A percentile compares a stretch with the other conserved stretches of the same genome.
These are phyloP conservation scores for Hypoxylon sp. DNA, from an alignment of 2,329 filamentous ascomycete species.

Conservation along the genomic window DNA sequence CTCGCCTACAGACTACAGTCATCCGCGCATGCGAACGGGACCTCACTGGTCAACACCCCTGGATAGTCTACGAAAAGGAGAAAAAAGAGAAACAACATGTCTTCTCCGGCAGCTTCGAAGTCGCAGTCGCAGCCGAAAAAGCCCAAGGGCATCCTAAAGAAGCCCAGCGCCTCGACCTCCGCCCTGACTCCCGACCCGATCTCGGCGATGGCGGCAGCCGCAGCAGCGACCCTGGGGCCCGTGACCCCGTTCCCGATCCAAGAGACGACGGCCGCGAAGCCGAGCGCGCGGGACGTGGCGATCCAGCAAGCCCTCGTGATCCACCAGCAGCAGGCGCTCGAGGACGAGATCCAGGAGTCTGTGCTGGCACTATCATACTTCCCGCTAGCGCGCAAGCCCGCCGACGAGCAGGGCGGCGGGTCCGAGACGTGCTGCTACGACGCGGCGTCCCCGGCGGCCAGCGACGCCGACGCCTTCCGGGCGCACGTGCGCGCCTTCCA, in stretches of 20 bases:
- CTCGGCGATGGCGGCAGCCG: slow-evolving; percentile 48
- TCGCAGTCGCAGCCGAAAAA: slow-evolving; percentile 34
- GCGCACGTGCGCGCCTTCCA: slow-evolving; percentile 76
- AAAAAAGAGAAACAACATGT: too few relatives aligned
- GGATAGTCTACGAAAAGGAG: neutral
- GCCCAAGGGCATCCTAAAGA: slow-evolving; percentile 69
- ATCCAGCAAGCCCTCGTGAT: slow-evolving; percentile 83
- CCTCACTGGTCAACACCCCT: neutral
- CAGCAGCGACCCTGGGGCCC: neutral
- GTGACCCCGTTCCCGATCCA: slow-evolving; percentile 43
- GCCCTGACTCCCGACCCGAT: too few relatives aligned
- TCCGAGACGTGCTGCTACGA: too few relatives aligned
- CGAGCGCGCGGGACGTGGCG: slow-evolving; percentile 68
- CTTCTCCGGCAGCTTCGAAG: slow-evolving; percentile 43
- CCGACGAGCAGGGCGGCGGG: too few relatives aligned
- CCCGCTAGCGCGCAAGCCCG: slow-evolving; percentile 50
- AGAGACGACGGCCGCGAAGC: slow-evolving; percentile 36
- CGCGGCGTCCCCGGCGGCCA: slow-evolving; percentile 27
- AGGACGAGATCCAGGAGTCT: slow-evolving; percentile 74
- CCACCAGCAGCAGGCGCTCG: slow-evolving; percentile 81
- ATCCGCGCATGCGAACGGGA: neutral
- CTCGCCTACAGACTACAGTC: neutral
- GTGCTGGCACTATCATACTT: slow-evolving; percentile 75
- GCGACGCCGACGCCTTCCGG: slow-evolving; percentile 66
- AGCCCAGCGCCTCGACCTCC: slow-evolving; percentile 54